A percentile compares a stretch with the other conserved stretches of the same genome.
Evolutionary conservation across 805 yeast genomes (phyloP).

Genomic region (Kodamaea sagamina): DNA sequence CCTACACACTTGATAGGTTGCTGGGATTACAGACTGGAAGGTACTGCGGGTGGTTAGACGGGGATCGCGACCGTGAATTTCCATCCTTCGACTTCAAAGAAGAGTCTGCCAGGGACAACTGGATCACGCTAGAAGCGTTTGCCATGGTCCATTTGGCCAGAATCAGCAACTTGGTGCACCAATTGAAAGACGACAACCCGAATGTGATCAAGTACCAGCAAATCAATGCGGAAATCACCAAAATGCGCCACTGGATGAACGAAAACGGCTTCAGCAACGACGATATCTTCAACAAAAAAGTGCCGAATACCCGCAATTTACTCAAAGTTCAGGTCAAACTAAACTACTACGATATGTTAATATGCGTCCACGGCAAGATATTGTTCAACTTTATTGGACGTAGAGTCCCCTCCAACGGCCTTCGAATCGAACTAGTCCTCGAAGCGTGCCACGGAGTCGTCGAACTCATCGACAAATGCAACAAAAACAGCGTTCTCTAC

Average conservation of each 20-base stretch:
- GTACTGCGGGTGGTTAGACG: constrained; percentile 35
- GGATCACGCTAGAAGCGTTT: constrained; percentile 50
- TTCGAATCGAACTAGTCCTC: constrained; percentile 32
- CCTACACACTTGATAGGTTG: constrained; percentile 55
- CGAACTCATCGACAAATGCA: constrained; percentile 30
- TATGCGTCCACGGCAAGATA: constrained; percentile 38
- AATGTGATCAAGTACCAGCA: constrained; percentile 31
- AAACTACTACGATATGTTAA: constrained; percentile 40
- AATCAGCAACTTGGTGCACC: constrained; percentile 39
- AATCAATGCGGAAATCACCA: constrained; percentile 32
- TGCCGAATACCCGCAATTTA: constrained; percentile 15
- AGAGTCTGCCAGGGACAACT: constrained; percentile 43
- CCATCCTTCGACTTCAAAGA: constrained; percentile 32
- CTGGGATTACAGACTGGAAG: constrained; percentile 56
- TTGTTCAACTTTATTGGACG: constrained; percentile 37
- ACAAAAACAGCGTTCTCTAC: constrained; percentile 28
- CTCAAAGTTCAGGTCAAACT: constrained; percentile 39
- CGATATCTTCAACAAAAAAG: constrained; percentile 15
- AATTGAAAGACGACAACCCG: constrained; percentile 27
- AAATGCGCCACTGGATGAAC: constrained; percentile 35
- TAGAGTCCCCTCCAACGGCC: constrained; percentile 30
- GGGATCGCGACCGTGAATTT: constrained; percentile 36
- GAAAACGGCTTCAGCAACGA: constrained; percentile 36
- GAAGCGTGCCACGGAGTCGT: constrained; percentile 33
- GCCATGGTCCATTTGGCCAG: constrained; percentile 48